Evolutionary conservation across 352 stramenopile genomes (phyloP).

Genomic region (Pythium angustatum): DNA sequence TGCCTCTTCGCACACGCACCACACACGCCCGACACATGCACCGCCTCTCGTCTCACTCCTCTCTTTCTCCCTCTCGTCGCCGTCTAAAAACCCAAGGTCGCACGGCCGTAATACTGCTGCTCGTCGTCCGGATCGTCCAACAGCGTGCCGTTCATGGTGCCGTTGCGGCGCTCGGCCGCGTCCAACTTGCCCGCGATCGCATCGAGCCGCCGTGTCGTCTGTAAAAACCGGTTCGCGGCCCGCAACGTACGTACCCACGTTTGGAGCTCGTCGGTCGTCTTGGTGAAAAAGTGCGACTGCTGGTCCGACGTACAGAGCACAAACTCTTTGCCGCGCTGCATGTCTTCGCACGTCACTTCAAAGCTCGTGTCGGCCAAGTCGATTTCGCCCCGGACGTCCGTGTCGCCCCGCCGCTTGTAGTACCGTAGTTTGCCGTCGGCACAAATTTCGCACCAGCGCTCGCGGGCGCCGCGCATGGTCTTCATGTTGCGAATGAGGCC

Average conservation of each 20-base stretch:
- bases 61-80: not conserved
- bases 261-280: slow-evolving; percentile 65
- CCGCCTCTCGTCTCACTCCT: too few species aligned
- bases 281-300: slow-evolving; percentile 87
- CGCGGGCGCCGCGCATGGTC: slow-evolving; percentile 79
- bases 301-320: slow-evolving; percentile 79
- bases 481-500: slow-evolving; percentile 85
- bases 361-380: slow-evolving; percentile 76
- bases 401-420: slow-evolving; percentile 85
- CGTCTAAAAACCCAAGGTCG: slow-evolving; percentile 75
- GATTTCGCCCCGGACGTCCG: slow-evolving; percentile 81
- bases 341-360: slow-evolving; percentile 81
- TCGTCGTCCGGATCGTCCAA: slow-evolving; percentile 57
- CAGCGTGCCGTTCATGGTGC: too few species aligned
- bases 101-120: slow-evolving; percentile 81
- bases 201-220: slow-evolving; percentile 46
- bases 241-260: slow-evolving; percentile 82
- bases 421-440: slow-evolving; percentile 75
- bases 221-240: slow-evolving; percentile 62
- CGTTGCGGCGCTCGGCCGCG: slow-evolving; percentile 29
- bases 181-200: slow-evolving; percentile 35
- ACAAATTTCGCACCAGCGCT: slow-evolving; percentile 85
- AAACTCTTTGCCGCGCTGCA: slow-evolving; percentile 75
- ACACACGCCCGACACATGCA: too few species aligned
- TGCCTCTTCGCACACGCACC: too few species aligned